phyloP scores from a whole-genome alignment of 2,329 filamentous ascomycete species.

The Hysterium pulicare region DNA sequence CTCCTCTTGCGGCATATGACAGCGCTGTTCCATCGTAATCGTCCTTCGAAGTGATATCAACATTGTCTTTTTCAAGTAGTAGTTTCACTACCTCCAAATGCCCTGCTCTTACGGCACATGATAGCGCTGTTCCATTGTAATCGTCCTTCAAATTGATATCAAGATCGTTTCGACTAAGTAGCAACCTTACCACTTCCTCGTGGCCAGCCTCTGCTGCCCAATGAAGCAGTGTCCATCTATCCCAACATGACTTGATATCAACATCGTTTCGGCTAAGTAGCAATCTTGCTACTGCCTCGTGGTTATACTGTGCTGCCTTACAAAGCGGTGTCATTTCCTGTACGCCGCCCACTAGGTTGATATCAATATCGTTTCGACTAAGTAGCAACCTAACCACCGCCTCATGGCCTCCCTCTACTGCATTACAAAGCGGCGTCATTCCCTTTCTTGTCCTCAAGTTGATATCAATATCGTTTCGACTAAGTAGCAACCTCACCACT shows the following conservation, averaged over 20 bases:
- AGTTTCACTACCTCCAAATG: neutral
- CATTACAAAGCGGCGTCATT: neutral
- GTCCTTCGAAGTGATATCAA: neutral
- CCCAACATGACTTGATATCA: too few relatives aligned
- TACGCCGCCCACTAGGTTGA: neutral
- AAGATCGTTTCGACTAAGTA: neutral
- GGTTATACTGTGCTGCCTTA: neutral
- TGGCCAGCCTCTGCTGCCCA: neutral
- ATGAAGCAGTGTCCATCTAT: too few relatives aligned
- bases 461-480: neutral
- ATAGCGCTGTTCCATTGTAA: neutral
- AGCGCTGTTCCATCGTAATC: neutral
- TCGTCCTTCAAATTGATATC: slow-evolving; percentile 1
- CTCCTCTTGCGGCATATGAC: neutral
- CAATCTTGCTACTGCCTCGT: neutral
- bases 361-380: neutral
- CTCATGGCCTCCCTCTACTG: neutral
- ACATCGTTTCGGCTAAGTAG: neutral
- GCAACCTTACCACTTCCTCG: neutral
- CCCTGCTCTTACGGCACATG: neutral
- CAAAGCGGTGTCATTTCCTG: neutral
- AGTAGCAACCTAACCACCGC: neutral
- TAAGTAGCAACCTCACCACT: neutral
- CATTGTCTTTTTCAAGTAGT: neutral
- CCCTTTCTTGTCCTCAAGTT: neutral